Base-by-base conservation (phyloP, 495 filamentous ascomycete genomes). In the Lindgomyces ingoldianus region DNA sequence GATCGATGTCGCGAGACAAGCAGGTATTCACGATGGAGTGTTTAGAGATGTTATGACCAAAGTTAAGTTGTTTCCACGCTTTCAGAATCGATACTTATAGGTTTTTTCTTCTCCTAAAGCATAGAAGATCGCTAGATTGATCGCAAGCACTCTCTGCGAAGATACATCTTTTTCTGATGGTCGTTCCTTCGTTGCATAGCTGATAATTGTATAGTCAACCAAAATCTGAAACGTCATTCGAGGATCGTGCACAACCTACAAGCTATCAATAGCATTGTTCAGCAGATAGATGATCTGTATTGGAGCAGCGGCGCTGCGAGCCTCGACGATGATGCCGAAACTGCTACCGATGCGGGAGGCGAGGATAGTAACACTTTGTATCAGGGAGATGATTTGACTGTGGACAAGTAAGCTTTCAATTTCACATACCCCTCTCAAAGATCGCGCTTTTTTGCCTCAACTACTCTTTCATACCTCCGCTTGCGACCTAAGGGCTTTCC, bases 251-350 rank as follows among this genome's bases (percentile, higher is more conserved):
- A 93, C 75, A 83, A 86, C 12, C 83, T 87, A 0, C 89, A 93
- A 67, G 85, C 89, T 0, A 84, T 86, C 58, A 84, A 90, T 36
- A 88, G 92, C 76, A 83, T 95, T 42, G 91, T 89, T 22, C 88
- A 91, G 74, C 90, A 95, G 78, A 86, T 95, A 45, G 85, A 92
- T 68, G 77, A 75, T 53, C 74, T 93, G 53, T 94, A 93, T 70
- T 86, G 85, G 81, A 67, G 75, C 24, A 70, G 77, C 0, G 78
- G 79, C 29, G 80, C 62, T 10, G 73, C 76, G 70, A 80, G 81
- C 27, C 75, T 75, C 1, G 79, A 81, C 25, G 77, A 75, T 0
- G 29, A 65, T 33, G 42, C 11, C 2, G 72, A 72, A 29, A 46
- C 30, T n/a, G 24, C 33, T 1, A 22, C 48, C 1, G 60, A 61